Evolutionary conservation across 306 rosid species (phyloP), one percentile per base, ranked within the genome.

Genomic region (Herpetospermum pedunculosum): DNA sequence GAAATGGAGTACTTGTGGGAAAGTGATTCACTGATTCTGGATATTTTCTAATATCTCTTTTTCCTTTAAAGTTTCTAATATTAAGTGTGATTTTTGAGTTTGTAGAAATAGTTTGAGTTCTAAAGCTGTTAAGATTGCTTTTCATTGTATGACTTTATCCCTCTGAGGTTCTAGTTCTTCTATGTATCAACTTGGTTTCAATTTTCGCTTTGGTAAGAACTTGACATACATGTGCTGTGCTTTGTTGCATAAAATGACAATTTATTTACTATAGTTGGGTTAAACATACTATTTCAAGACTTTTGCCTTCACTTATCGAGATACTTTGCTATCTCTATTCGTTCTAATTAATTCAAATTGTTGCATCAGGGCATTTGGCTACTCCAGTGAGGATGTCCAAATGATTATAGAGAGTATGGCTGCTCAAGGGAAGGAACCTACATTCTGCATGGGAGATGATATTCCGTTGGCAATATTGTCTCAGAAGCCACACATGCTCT

Each of bases 391-490:
- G 82, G 99, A 94, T 84, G 99, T 94, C 78, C 99, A 91, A 82
- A 87, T 94, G 97, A 89, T 94, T 84, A 94, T 94, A 28, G 97
- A 94, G 85, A 72, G 81, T 47, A 94, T 94, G 98, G 97, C 98
- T 81, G 70, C 96, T 68, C 98, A 94, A 87, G 98, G 98, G 84
- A 94, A 94, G 90, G 98, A 94, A 81, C 98, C 97, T 52, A 93
- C 96, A 46, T 92, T 92, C 84, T 92, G 98, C 81, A 92, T 92
- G 98, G 98, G 98, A 26, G 98, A 92, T 81, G 98, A 92, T 83
- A 92, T 88, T 80, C 96, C 98, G 34, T 76, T 92, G 85, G 95
- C 98, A 78, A 88, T 91, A 30, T 77, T 92, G 77, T 93, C 98
- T 76, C 98, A 91, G 84, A 94, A 78, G 84, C 88, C 95, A 25